Evolutionary conservation across 768 basidiomycete species (phyloP), one percentile per base, ranked within the genome.

Genomic region (Pisolithus albus): DNA sequence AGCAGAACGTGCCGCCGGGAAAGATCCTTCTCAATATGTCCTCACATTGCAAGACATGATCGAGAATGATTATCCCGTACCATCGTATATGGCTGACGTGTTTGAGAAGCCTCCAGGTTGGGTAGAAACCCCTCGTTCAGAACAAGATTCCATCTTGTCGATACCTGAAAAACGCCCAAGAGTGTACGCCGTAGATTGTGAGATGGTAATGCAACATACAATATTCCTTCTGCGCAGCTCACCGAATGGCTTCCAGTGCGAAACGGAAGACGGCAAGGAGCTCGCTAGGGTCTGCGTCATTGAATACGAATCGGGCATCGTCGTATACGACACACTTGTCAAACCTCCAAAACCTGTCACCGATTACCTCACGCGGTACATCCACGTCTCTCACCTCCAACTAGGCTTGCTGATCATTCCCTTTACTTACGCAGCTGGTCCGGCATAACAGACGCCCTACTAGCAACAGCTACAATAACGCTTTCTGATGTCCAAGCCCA

Each of bases 131-230:
- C 86, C 91, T 2, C 68, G 80, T 51, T 66, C 72, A 0, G 49
- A 56, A 1, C 59, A 68, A 37, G 61, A 67, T 28, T 57, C 69
- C 3, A 47, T 71, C 32, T 43, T 70, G n/a, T 56, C 69, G 16
- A 60, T 67, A 3, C 63, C 62, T 50, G 47, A 63, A 28, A 61
- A 59, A n/a, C 64, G 64, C 42, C 73, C 77, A 4, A 75, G 72
- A 52, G 78, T 95, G 23, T 84, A 88, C 50, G 90, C 91, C 0
- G 79, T 99, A 44, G 95, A 99, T 74, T 98, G 95, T 66, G 95
- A 97, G 67, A 97, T 97, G 95, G 94, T 91, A 26, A 53, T 49
- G 80, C 61, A 9, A 16, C n/a, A 37, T 5, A 40, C 36, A 24
- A 1, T 16, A 4, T 46, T 10, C 1, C 5, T 9, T 3, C 5